Evolutionary conservation across 805 yeast species (phyloP).

Genomic region (Cephaloascus albidus): DNA sequence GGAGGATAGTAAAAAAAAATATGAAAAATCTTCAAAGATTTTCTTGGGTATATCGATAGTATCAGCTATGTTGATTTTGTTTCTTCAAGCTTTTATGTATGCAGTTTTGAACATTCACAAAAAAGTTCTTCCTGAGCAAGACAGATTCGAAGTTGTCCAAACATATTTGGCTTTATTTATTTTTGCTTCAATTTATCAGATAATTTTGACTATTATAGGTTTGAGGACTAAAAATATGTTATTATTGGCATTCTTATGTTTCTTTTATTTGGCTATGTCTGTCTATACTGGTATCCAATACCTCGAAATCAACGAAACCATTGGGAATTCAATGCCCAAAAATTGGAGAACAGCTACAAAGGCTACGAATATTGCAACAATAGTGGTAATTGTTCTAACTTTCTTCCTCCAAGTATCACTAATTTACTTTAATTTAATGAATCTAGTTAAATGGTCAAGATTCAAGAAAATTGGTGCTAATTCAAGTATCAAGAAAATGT

Average conservation of each 20-base stretch:
- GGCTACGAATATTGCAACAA: slow-evolving; percentile 33
- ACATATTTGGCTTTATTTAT: slow-evolving; percentile 35
- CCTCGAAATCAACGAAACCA: slow-evolving; percentile 21
- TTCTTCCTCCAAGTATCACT: slow-evolving; percentile 19
- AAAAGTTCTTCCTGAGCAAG: slow-evolving; percentile 6
- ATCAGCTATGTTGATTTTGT: slow-evolving; percentile 21
- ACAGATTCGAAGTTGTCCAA: slow-evolving; percentile 8
- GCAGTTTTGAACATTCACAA: slow-evolving; percentile 23
- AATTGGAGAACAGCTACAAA: slow-evolving; percentile 20
- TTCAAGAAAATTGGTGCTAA: slow-evolving; percentile 41
- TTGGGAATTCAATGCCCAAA: slow-evolving; percentile 8
- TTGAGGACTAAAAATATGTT: slow-evolving; percentile 27
- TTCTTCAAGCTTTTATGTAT: slow-evolving; percentile 23
- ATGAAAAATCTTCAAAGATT: slow-evolving; percentile 1
- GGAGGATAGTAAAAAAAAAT: neutral
- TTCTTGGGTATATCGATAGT: slow-evolving; percentile 19
- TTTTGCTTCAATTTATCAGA: slow-evolving; percentile 34
- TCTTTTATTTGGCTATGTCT: slow-evolving; percentile 32
- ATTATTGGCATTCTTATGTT: slow-evolving; percentile 25
- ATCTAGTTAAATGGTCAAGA: slow-evolving; percentile 35
- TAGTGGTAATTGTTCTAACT: slow-evolving; percentile 26
- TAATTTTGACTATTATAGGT: slow-evolving; percentile 26
- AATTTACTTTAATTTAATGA: slow-evolving; percentile 20
- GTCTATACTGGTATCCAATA: slow-evolving; percentile 38
- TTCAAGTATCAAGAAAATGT: slow-evolving; percentile 24